A percentile compares a stretch with the other conserved stretches of the same genome.
phyloP scores from a whole-genome alignment of 441 rosid species.

The Lepidium campestre region DNA sequence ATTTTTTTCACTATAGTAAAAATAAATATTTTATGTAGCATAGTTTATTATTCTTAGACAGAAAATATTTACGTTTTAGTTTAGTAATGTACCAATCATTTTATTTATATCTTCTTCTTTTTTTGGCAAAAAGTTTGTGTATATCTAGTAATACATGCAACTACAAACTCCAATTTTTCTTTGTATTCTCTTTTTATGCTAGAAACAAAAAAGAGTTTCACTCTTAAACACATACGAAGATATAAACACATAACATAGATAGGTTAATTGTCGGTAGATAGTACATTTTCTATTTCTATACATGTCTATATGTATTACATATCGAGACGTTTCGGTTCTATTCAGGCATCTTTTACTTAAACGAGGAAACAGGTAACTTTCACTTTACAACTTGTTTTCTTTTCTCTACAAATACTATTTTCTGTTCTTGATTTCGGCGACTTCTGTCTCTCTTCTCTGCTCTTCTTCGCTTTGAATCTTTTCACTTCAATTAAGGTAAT shows the following conservation, averaged over 20 bases:
- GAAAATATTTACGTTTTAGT: too few species aligned
- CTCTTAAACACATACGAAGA: not conserved
- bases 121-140: not conserved
- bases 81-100: too few species aligned
- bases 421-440: not conserved
- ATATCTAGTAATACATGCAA: not conserved
- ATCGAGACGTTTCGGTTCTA: not conserved
- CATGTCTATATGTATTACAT: not conserved
- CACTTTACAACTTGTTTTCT: not conserved
- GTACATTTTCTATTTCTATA: not conserved
- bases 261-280: not conserved
- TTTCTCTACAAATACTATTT: not conserved
- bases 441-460: not conserved
- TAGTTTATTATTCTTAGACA: not conserved
- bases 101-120: too few species aligned
- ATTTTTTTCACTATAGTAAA: too few species aligned
- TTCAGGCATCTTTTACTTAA: not conserved
- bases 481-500: slow-evolving; percentile 4
- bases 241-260: not conserved
- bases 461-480: not conserved
- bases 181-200: not conserved
- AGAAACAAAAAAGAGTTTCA: too few species aligned
- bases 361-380: not conserved
- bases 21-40: too few species aligned
- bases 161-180: not conserved